A percentile compares a stretch with the other conserved stretches of the same genome.
Conservation (phyloP, 2,329 filamentous ascomycete genomes). For the Akanthomyces dipterigenus region DNA sequence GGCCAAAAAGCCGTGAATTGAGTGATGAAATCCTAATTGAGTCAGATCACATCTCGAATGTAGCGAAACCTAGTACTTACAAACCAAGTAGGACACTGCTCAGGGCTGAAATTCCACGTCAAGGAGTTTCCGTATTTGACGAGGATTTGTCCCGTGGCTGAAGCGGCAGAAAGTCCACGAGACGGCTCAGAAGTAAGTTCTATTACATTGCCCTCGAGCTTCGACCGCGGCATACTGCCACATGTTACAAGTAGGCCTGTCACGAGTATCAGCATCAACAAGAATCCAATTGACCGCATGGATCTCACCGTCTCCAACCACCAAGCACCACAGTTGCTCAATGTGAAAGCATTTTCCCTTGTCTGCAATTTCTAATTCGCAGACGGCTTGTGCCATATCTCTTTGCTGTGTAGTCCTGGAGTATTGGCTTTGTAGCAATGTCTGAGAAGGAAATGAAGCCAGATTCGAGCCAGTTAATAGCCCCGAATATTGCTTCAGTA, state of each 20-base stretch:
- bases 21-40: conserved; percentile 28
- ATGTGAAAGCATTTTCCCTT: conserved; percentile 39
- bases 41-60: conserved; percentile 6
- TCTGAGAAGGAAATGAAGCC: conserved; percentile 34
- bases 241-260: conserved; percentile 36
- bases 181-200: conserved; percentile 24
- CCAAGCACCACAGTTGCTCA: conserved; percentile 40
- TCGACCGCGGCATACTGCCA: conserved; percentile 27
- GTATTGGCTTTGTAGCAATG: conserved; percentile 37
- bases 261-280: not conserved
- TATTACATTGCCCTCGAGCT: conserved; percentile 28
- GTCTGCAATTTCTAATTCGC: conserved; percentile 29
- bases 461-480: conserved; percentile 24
- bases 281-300: not conserved
- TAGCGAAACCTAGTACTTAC: conserved; percentile 21
- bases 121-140: conserved; percentile 29
- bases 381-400: conserved; percentile 41
- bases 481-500: conserved; percentile 36
- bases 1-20: conserved; percentile 40
- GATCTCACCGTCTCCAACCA: conserved; percentile 36
- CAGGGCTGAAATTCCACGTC: conserved; percentile 31
- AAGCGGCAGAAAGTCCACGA: conserved; percentile 12
- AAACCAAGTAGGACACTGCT: conserved; percentile 40
- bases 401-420: conserved; percentile 31
- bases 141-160: conserved; percentile 22